Evolutionary conservation across 257 asterid genomes (phyloP), one percentile per base, ranked within the genome.

Genomic region (Solanum habrochaites): DNA sequence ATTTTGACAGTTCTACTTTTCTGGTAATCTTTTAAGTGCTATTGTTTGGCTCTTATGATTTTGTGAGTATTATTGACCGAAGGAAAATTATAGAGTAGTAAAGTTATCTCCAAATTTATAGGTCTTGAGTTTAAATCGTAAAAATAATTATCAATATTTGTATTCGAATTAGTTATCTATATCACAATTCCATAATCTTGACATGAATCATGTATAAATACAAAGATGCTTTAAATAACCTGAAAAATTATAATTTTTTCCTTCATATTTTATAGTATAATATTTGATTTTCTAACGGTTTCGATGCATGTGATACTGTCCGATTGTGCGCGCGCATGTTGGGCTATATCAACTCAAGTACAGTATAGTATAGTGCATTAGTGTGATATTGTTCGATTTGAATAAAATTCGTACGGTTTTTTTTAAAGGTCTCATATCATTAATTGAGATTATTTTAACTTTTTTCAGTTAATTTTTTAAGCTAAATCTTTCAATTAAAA

Each of bases 121-220:
- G 5, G 3, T 31, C 8, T 29, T 29, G 40, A 8, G 1, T 29
- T 29, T 14, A 3, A 31, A 7, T 9, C 3, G 1, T 31, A 23
- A 69, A 69, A 69, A 1, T 0, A 13, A 27, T 6, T 6, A 13
- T 0, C 8, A 12, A 6, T 25, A 4, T 1, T 66, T 66, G 0
- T 12, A 66, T 25, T 66, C 12, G 1, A 12, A 27, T 25, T 27
- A 25, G 0, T 6, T 66, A 0, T 66, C 5, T 6, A 66, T 23
- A 12, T 66, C 4, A 25, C 0, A 25, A 6, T 66, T 9, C 0
- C 3, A 3, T 5, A 64, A 25, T 69, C 11, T 29, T 14, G 0
- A 7, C 6, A 0, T 8, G 35, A 29, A 69, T 32, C 11, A 29
- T 69, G n/a, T 3, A 3, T 7, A 14, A 69, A 31, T 14, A 25